A percentile compares a stretch with the other conserved stretches of the same genome.
phyloP scores from a whole-genome alignment of 2,329 filamentous ascomycete species.

The Sarocladium strictum region DNA sequence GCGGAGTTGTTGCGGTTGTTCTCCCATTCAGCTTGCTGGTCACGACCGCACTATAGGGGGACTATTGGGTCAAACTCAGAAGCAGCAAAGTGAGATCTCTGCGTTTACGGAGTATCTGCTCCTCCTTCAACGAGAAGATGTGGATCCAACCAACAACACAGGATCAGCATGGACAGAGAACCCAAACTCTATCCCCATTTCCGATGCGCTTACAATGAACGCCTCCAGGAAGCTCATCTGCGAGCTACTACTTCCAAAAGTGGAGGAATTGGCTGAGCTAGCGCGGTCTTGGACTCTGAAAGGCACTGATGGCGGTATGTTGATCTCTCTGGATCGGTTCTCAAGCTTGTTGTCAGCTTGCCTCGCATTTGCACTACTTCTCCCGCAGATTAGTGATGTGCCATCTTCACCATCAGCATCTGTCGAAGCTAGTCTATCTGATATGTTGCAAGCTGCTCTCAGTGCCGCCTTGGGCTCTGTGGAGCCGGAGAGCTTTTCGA shows the following conservation, averaged over 20 bases:
- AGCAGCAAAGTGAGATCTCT: slow-evolving; percentile 34
- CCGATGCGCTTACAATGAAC: slow-evolving; percentile 28
- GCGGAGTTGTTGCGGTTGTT: slow-evolving; percentile 58
- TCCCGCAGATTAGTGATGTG: slow-evolving; percentile 40
- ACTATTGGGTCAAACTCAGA: slow-evolving; percentile 42
- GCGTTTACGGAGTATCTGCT: slow-evolving; percentile 49
- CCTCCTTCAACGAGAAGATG: slow-evolving; percentile 33
- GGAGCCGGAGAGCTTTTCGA: slow-evolving; percentile 39
- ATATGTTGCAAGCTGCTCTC: slow-evolving; percentile 35
- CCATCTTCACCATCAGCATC: slow-evolving; percentile 43
- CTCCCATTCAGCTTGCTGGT: slow-evolving; percentile 20
- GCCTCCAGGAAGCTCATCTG: slow-evolving; percentile 44
- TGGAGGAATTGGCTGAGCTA: slow-evolving; percentile 42
- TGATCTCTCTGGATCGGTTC: slow-evolving; percentile 47
- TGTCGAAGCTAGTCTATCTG: slow-evolving; percentile 37
- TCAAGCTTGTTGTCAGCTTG: slow-evolving; percentile 46
- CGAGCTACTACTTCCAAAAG: slow-evolving; percentile 47
- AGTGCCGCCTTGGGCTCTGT: slow-evolving; percentile 34
- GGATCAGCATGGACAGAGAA: neutral
- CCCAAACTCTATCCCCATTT: slow-evolving; percentile 13
- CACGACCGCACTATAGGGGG: slow-evolving; percentile 38
- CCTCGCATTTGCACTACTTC: slow-evolving; percentile 37
- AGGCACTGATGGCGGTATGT: slow-evolving; percentile 37
- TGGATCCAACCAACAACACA: neutral
- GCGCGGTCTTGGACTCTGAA: slow-evolving; percentile 41